Evolutionary conservation across 176 grass and related monocot genomes (phyloP).

Genomic region (Eleusine indica): DNA sequence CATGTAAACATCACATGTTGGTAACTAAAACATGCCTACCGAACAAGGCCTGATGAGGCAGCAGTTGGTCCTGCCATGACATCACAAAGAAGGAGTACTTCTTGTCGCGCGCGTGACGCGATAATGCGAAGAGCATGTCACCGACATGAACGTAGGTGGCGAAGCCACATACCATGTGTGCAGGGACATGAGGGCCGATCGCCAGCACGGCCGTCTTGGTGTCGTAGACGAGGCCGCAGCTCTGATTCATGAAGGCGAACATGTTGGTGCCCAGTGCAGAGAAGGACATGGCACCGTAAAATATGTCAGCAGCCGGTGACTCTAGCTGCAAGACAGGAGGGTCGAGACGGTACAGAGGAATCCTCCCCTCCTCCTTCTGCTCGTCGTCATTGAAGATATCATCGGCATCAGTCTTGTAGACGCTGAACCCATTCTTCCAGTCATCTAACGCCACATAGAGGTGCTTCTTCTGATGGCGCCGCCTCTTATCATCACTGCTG

Average conservation of each 20-base stretch:
- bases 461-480: background rate
- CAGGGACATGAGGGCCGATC: background rate
- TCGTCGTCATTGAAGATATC: background rate
- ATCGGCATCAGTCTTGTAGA: background rate
- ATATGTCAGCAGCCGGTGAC: background rate
- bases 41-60: background rate
- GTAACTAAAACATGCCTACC: too few relatives aligned
- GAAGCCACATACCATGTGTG: background rate
- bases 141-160: background rate
- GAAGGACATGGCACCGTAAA: background rate
- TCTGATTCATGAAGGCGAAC: background rate
- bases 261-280: background rate
- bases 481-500: too few relatives aligned
- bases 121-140: background rate
- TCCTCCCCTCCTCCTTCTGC: too few relatives aligned
- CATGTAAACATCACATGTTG: too few relatives aligned
- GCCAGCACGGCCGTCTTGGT: background rate
- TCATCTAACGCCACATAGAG: background rate
- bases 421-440: background rate
- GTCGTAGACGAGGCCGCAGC: background rate
- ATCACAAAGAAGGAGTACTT: background rate
- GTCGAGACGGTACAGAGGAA: background rate
- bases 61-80: background rate
- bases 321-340: background rate
- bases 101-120: background rate